phyloP scores from a whole-genome alignment of 805 yeast species.

The Candida ficus region DNA sequence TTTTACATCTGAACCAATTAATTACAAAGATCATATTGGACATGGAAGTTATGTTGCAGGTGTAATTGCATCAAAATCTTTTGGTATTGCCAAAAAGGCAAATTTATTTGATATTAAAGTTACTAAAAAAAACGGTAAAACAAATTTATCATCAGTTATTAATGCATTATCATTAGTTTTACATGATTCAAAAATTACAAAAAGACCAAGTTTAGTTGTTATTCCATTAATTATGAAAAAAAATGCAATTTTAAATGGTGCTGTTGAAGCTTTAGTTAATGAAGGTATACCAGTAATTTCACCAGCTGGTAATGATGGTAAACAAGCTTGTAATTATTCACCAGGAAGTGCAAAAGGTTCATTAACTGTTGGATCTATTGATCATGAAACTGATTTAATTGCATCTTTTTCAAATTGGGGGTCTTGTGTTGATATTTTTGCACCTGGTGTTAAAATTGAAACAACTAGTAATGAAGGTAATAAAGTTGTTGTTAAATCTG shows the following conservation, averaged over 20 bases:
- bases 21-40: conserved; percentile 33
- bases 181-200: conserved; percentile 25
- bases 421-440: conserved; percentile 45
- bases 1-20: conserved; percentile 33
- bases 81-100: conserved; percentile 47
- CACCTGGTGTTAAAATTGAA: conserved; percentile 43
- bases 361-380: conserved; percentile 84
- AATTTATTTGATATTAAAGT: conserved; percentile 40
- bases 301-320: conserved; percentile 46
- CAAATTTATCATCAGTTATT: conserved; percentile 30
- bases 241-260: conserved; percentile 38
- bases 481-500: conserved; percentile 32
- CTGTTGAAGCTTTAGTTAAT: conserved; percentile 35
- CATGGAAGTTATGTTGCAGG: conserved; percentile 60
- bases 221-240: conserved; percentile 34
- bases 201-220: conserved; percentile 34
- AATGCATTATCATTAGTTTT: conserved; percentile 28
- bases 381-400: conserved; percentile 56
- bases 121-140: conserved; percentile 33
- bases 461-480: conserved; percentile 33
- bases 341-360: conserved; percentile 51
- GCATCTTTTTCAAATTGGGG: conserved; percentile 44
- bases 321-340: conserved; percentile 39
- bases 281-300: conserved; percentile 42
- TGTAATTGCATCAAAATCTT: conserved; percentile 42